A percentile compares a stretch with the other conserved stretches of the same genome.
Evolutionary conservation across 495 filamentous ascomycete genomes (phyloP).

Genomic region (Penicillium crystallinum): DNA sequence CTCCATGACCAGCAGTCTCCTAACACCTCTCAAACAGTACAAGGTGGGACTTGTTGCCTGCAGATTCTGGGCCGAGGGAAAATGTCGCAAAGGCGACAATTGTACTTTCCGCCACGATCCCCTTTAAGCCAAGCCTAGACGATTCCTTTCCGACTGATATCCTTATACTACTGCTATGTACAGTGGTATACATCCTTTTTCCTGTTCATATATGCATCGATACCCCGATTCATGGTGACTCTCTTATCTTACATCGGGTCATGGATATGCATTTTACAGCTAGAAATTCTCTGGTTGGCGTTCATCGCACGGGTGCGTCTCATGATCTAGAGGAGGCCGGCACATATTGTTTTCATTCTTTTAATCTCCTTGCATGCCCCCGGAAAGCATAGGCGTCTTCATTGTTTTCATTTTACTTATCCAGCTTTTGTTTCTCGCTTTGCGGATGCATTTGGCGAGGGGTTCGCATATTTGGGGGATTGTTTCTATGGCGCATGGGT

Average conservation of each 20-base stretch:
- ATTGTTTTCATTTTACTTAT: not conserved
- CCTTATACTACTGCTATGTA: not conserved
- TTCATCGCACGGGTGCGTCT: slow-evolving; percentile 1
- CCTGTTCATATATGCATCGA: slow-evolving; percentile 1
- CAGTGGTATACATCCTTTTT: not conserved
- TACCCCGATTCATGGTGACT: not conserved
- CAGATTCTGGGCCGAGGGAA: slow-evolving; percentile 70
- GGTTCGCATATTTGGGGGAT: not conserved
- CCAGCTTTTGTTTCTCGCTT: not conserved
- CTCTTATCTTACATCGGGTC: not conserved
- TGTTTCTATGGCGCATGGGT: not conserved
- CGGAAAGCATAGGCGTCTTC: not conserved
- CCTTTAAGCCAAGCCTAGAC: not conserved
- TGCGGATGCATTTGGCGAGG: not conserved
- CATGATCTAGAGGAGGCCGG: not conserved
- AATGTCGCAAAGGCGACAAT: slow-evolving; percentile 76
- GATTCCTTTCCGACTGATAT: slow-evolving; percentile 7
- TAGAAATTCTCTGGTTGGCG: slow-evolving; percentile 6
- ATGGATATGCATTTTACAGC: slow-evolving; percentile 5
- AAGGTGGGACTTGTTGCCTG: slow-evolving; percentile 54
- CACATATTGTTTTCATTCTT: not conserved
- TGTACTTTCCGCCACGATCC: slow-evolving; percentile 74
- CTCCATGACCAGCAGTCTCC: not conserved
- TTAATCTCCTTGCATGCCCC: not conserved
- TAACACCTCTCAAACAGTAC: slow-evolving; percentile 25